These are phyloP conservation scores for Fusarium begoniae DNA, from an alignment of 2,329 filamentous ascomycete genomes.

Conservation along the genomic window DNA sequence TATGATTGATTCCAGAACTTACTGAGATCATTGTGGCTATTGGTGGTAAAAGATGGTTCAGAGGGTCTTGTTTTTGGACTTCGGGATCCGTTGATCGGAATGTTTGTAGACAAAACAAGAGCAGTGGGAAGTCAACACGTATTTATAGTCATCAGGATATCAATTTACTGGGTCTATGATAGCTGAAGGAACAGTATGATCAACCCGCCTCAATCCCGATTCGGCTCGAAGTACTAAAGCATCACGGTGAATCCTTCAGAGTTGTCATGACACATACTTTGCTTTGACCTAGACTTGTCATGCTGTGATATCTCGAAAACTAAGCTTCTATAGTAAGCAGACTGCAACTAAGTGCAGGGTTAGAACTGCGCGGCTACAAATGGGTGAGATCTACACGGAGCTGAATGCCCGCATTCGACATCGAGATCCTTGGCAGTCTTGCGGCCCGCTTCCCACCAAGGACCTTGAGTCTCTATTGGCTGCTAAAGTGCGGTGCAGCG, in stretches of 20 bases:
- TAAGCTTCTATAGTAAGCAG: not conserved
- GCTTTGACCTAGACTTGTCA: too few species aligned
- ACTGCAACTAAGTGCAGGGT: not conserved
- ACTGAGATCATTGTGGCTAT: not conserved
- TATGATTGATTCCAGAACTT: too few species aligned
- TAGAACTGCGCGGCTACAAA: accelerated
- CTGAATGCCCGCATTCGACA: not conserved
- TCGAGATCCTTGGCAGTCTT: not conserved
- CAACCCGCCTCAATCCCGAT: too few species aligned
- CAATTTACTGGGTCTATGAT: accelerated
- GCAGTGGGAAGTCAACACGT: accelerated
- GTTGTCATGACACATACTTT: not conserved
- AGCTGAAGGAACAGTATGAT: accelerated
- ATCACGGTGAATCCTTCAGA: not conserved
- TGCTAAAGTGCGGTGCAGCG: not conserved
- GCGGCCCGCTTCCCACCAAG: not conserved
- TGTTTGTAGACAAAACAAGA: accelerated
- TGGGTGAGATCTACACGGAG: not conserved
- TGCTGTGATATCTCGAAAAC: not conserved
- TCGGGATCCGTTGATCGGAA: accelerated
- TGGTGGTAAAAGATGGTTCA: not conserved
- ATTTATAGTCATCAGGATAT: not conserved
- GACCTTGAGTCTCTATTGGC: not conserved
- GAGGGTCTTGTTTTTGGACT: not conserved
- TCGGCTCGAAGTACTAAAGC: not conserved